A percentile compares a stretch with the other conserved stretches of the same genome.
Evolutionary conservation across 1,139 yeast species (phyloP).

Genomic region (Candida anutae): DNA sequence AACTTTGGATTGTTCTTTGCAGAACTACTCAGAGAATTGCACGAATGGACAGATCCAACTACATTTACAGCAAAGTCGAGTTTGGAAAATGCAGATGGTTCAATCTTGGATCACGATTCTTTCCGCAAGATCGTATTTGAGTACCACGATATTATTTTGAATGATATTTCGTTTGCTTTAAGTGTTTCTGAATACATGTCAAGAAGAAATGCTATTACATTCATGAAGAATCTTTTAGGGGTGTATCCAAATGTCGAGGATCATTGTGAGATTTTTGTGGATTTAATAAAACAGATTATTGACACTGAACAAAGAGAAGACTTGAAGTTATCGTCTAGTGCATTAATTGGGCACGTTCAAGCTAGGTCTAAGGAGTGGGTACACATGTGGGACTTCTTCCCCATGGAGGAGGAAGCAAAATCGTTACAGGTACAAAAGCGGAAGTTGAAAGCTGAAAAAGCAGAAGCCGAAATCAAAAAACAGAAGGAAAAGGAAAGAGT

Average conservation of each 20-base stretch:
- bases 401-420: conserved; percentile 30
- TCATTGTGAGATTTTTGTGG: conserved; percentile 52
- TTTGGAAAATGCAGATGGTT: conserved; percentile 6
- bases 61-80: conserved; percentile 8
- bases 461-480: conserved; percentile 8
- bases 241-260: conserved; percentile 64
- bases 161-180: conserved; percentile 43
- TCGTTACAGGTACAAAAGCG: conserved; percentile 15
- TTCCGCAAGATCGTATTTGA: conserved; percentile 39
- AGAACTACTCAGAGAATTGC: conserved; percentile 43
- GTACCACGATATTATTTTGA: conserved; percentile 48
- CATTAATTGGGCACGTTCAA: conserved; percentile 65
- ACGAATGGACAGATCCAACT: conserved; percentile 31
- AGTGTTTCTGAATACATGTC: conserved; percentile 65
- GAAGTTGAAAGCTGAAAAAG: conserved; percentile 12
- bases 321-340: conserved; percentile 69
- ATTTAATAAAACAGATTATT: conserved; percentile 42
- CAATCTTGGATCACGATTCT: conserved; percentile 20
- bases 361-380: conserved; percentile 53
- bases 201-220: conserved; percentile 72
- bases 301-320: conserved; percentile 66
- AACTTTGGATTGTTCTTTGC: conserved; percentile 71
- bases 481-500: conserved; percentile 9
- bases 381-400: conserved; percentile 49
- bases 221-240: conserved; percentile 59